Base-by-base conservation (phyloP, 768 basidiomycete genomes). In the Tricholoma terreum region DNA sequence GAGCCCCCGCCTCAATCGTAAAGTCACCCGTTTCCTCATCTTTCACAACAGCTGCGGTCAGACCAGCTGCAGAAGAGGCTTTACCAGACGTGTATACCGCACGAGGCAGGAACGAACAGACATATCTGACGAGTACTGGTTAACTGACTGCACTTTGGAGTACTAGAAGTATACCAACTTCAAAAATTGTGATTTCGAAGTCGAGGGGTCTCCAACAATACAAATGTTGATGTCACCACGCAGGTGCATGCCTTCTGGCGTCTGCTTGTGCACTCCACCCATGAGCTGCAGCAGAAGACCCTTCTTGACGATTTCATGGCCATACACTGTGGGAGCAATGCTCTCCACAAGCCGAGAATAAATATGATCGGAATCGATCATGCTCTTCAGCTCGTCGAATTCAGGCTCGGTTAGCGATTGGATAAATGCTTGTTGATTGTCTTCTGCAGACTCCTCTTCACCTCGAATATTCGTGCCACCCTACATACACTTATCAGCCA, bases 1-100 rank as follows among this genome's bases (percentile, higher is more conserved):
- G 82, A 4, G 97, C 97, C 50, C 97, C 97, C 19, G 97, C 97
- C 75, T 99, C 97, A 67, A 98, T 98, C 0, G 97, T 98, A 75
- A 98, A 99, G 69, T 99, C 97, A 12, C 97, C 97, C 0, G 95
- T 96, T 73, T 98, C 97, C 73, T 98, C 96, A 65, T 99, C 97
- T 67, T 90, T 94, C 58, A 98, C 96, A 0, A 99, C 97, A 2
- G 96, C 96, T 5, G 97, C 97, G 0, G 97, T 99, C 21, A 99
- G 82, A 89, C 97, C 97, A 27, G 96, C 97, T 0, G 97, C 97
- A 2, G 96, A 95, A 1, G 97, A 98, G 1, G 96, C 97, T 73
- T 99, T 98, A n/a, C 97, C 97, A 0, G 96, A 98, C 0, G 97
- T 98, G 71, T 98, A 98, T 7, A 98, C 95, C 1, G 96, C 93